These are phyloP conservation scores for Phyllosticta citriasiana DNA, from an alignment of 2,329 filamentous ascomycete species.

Conservation along the genomic window DNA sequence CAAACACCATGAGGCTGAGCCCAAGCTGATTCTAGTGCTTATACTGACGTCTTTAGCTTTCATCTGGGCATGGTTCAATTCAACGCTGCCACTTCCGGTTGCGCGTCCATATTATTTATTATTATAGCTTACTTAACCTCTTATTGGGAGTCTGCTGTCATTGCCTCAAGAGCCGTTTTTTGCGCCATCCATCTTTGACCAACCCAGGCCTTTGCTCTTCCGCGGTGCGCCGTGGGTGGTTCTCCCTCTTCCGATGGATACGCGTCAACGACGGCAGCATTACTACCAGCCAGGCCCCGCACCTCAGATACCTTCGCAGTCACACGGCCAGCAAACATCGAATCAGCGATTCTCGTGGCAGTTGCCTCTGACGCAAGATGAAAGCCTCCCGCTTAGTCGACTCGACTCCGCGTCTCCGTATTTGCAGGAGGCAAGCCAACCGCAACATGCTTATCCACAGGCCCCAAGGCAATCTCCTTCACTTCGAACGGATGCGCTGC, in stretches of 20 bases:
- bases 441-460: slow-evolving; percentile 11
- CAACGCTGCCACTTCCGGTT: background rate
- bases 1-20: background rate
- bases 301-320: background rate
- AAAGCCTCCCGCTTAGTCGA: slow-evolving; percentile 12
- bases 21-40: background rate
- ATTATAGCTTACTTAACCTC: background rate
- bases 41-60: background rate
- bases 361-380: slow-evolving; percentile 15
- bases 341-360: slow-evolving; percentile 27
- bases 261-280: background rate
- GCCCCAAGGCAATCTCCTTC: slow-evolving; percentile 14
- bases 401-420: slow-evolving; percentile 5
- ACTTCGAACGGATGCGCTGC: background rate
- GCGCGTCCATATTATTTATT: background rate
- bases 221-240: background rate
- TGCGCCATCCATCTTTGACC: background rate
- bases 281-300: background rate
- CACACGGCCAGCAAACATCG: slow-evolving; percentile 7
- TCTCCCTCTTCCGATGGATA: background rate
- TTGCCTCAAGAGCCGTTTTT: background rate
- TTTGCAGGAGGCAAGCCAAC: slow-evolving; percentile 7
- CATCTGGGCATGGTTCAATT: background rate
- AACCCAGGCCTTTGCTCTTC: background rate
- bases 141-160: background rate